A percentile compares a stretch with the other conserved stretches of the same genome.
These are phyloP conservation scores for Apiospora rasikravindrae DNA, from an alignment of 2,329 filamentous ascomycete species.

Conservation along the genomic window DNA sequence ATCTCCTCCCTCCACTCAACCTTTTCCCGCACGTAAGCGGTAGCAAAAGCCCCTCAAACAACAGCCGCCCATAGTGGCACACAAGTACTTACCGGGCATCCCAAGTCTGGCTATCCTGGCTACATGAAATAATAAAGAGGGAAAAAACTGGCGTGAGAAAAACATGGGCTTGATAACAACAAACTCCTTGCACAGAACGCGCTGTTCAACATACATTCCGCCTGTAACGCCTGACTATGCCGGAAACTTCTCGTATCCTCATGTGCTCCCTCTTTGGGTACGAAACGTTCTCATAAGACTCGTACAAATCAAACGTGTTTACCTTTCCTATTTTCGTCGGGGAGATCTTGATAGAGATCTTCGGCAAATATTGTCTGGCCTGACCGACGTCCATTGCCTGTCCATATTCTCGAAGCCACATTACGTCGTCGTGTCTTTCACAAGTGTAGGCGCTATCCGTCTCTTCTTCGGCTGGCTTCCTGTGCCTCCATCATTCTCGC, in stretches of 20 bases:
- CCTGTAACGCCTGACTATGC: slow-evolving; percentile 8
- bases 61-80: neutral
- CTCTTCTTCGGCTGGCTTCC: slow-evolving; percentile 16
- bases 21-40: neutral
- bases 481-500: slow-evolving; percentile 4
- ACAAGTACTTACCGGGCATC: neutral
- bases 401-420: neutral
- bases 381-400: neutral
- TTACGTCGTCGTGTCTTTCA: slow-evolving; percentile 14
- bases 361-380: neutral
- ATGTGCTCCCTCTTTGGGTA: slow-evolving; percentile 2
- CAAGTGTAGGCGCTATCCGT: slow-evolving; percentile 17
- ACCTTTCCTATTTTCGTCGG: neutral
- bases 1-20: neutral
- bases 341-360: neutral
- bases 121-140: neutral
- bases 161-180: neutral
- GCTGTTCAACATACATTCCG: neutral
- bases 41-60: neutral
- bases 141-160: neutral
- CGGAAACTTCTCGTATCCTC: neutral
- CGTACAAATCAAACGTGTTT: neutral
- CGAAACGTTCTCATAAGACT: neutral
- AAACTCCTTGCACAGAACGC: slow-evolving; percentile 7
- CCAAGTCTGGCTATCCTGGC: neutral